Evolutionary conservation across 495 filamentous ascomycete species (phyloP), one percentile per base, ranked within the genome.

Genomic region (Cairneyella variabilis): DNA sequence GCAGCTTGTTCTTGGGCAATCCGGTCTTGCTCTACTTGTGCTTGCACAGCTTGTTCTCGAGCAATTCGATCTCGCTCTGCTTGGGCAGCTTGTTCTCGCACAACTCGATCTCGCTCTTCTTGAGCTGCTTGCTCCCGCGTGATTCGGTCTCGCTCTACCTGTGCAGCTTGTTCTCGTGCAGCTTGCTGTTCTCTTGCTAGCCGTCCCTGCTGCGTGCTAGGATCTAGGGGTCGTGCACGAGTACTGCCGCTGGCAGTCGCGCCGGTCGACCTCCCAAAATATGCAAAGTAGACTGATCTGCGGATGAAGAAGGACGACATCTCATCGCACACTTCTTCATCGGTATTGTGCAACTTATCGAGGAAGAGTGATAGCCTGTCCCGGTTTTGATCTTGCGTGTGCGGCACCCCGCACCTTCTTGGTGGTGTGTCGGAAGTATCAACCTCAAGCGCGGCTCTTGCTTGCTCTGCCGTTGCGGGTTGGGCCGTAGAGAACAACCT

Each of bases 211-310:
- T n/a, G n/a, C n/a, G n/a, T n/a, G n/a, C n/a, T n/a, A n/a, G n/a
- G n/a, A n/a, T n/a, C n/a, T n/a, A n/a, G n/a, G n/a, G n/a, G n/a
- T n/a, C n/a, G n/a, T n/a, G n/a, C n/a, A n/a, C n/a, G n/a, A n/a
- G n/a, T n/a, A n/a, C n/a, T n/a, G n/a, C n/a, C n/a, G n/a, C n/a
- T n/a, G 22, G 21, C 10, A 51, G 0, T 51, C 27, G 36, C 3
- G 12, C 48, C 10, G 20, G 12, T 41, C 14, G 36, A 21, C 32
- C 59, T 66, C 30, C 66, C 62, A 48, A 70, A 69, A 60, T 69
- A 70, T 37, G 60, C 58, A 60, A 61, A 68, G 58, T 69, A 73
- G 8, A 71, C 51, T 46, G 52, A 65, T 25, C 53, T 57, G 36
- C 61, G 42, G 16, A 73, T 60, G 52, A 65, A 66, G 36, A 71